These are phyloP conservation scores for Leccinum pachyderme DNA, from an alignment of 1,284 basidiomycete genomes.

Conservation along the genomic window DNA sequence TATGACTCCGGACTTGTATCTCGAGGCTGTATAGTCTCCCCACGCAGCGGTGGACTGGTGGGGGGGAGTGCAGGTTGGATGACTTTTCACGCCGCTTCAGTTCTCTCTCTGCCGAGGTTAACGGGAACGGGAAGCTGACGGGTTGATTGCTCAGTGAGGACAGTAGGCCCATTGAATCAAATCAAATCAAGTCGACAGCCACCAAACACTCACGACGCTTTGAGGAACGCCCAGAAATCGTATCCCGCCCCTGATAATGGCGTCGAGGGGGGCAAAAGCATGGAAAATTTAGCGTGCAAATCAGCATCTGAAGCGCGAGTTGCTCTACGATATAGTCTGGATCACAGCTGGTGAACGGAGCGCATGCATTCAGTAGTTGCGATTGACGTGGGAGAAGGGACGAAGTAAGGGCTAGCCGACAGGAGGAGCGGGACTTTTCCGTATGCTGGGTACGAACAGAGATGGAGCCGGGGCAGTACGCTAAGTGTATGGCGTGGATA, in stretches of 20 bases:
- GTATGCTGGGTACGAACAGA: constrained; percentile 49
- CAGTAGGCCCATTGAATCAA: constrained; percentile 54
- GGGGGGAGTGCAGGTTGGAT: constrained; percentile 34
- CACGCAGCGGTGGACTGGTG: constrained; percentile 57
- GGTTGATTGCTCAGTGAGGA: constrained; percentile 78
- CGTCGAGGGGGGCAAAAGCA: constrained; percentile 67
- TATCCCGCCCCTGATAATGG: constrained; percentile 61
- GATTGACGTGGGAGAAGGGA: constrained; percentile 68
- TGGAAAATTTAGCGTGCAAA: constrained; percentile 72
- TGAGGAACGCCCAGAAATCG: constrained; percentile 66
- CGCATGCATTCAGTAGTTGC: constrained; percentile 43
- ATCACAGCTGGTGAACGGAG: constrained; percentile 48
- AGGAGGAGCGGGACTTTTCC: constrained; percentile 47
- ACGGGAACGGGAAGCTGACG: constrained; percentile 51
- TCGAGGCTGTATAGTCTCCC: constrained; percentile 75
- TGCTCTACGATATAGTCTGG: constrained; percentile 63
- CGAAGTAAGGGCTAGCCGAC: constrained; percentile 73
- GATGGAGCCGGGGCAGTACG: constrained; percentile 70
- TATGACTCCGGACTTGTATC: constrained; percentile 75
- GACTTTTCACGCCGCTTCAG: constrained; percentile 38
- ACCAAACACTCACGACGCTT: constrained; percentile 48
- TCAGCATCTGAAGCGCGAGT: constrained; percentile 68
- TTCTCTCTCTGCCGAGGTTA: constrained; percentile 36
- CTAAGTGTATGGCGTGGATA: constrained; percentile 71
- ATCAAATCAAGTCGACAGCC: constrained; percentile 30